Base-by-base conservation (phyloP, 495 filamentous ascomycete genomes). In the Friedmanniomyces endolithicus region DNA sequence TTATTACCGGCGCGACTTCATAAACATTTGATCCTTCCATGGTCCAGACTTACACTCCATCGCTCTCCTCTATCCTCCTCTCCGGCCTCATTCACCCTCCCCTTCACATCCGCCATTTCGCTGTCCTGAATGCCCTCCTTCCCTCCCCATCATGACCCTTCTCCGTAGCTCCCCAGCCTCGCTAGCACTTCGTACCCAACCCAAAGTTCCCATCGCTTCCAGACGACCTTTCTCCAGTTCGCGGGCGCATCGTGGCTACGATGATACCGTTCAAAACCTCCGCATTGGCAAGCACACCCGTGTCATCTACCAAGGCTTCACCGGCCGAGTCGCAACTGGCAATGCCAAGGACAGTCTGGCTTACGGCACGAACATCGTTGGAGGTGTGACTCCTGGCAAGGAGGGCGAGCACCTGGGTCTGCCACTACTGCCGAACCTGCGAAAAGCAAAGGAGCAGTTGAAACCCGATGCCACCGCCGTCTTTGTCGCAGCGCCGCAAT, bases 231-330 rank as follows among this genome's bases (percentile, higher is more conserved):
- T 62, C 51, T 52, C 55, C 19, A 41, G 31, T 27, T 50, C 55
- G 1, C n/a, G 11, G 9, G 14, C 46, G 11, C 41, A 14, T 0
- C 48, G 64, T 6, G 65, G 60, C 33, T 83, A 83, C 65, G 72
- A 74, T 12, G 76, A 84, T 57, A 95, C 88, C 0, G 75, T 90
- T 6, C 71, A 71, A 1, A 88, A 88, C 56, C 73, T 94, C 37
- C 87, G 82, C 52, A 88, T 95, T 52, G 84, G 84, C 3, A 74
- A 75, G 8, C 78, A 89, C 66, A 95, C 89, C 0, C 73, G 78
- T 12, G 87, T 95, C 35, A 79, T 94, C 45, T 95, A 86, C 63
- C 88, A 94, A 69, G 88, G 89, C 0, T 94, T 94, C 67, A 94
- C 88, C 24, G 89, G 89, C 40, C 63, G 59, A 41, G 63, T 84